Conservation (phyloP, 163 green algal species). For the Scenedesmus sp. region DNA sequence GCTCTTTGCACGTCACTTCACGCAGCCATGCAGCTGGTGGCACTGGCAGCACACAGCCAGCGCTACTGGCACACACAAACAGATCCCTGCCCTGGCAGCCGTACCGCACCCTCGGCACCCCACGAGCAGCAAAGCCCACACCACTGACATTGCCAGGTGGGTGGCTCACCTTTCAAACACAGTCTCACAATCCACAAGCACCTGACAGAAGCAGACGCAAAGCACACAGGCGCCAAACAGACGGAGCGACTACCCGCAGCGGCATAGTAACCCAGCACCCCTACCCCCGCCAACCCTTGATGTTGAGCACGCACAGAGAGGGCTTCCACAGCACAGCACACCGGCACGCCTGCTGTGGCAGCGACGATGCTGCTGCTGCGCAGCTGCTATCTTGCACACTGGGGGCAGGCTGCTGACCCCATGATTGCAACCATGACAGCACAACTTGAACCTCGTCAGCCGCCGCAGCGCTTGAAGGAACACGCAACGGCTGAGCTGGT, state of each 20-base stretch:
- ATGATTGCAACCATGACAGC: neutral
- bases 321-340: neutral
- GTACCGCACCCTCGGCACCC: neutral
- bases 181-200: neutral
- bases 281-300: neutral
- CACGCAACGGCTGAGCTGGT: neutral
- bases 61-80: too few species aligned
- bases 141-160: neutral
- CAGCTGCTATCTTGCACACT: neutral
- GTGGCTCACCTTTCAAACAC: neutral
- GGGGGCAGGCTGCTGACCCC: too few species aligned
- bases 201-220: neutral
- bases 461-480: too few species aligned
- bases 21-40: too few species aligned
- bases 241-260: neutral
- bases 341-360: too few species aligned
- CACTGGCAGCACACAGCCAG: neutral
- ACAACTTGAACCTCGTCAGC: too few species aligned
- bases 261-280: neutral
- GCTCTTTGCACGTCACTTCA: too few species aligned
- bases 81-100: neutral
- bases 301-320: neutral
- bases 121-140: neutral
- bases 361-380: too few species aligned
- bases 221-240: too few species aligned